phyloP scores from a whole-genome alignment of 1,284 basidiomycete genomes.

The Quambalaria eucalypti region DNA sequence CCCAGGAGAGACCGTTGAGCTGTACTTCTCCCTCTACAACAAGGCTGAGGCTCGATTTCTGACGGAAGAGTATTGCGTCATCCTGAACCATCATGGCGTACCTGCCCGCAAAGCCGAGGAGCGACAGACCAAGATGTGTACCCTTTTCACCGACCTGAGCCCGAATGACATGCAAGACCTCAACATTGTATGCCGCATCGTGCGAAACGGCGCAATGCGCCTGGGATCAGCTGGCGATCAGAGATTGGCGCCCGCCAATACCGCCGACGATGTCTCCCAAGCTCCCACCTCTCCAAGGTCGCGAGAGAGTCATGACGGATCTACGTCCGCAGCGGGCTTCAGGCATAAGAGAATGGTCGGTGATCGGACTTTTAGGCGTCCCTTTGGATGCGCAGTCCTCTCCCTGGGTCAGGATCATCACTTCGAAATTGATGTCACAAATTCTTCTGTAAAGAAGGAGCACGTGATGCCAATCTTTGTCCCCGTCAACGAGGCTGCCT shows the following conservation, averaged over 20 bases:
- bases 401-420: slow-evolving; percentile 61
- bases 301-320: slow-evolving; percentile 42
- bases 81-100: slow-evolving; percentile 84
- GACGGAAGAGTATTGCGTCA: slow-evolving; percentile 83
- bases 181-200: slow-evolving; percentile 61
- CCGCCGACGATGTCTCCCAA: slow-evolving; percentile 47
- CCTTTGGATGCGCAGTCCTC: slow-evolving; percentile 86
- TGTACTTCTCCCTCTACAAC: slow-evolving; percentile 88
- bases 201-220: slow-evolving; percentile 78
- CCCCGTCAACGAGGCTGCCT: slow-evolving; percentile 69
- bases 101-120: slow-evolving; percentile 58
- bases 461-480: slow-evolving; percentile 81
- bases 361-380: slow-evolving; percentile 59
- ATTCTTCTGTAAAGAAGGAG: slow-evolving; percentile 52
- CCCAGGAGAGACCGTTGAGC: slow-evolving; percentile 80
- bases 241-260: slow-evolving; percentile 48
- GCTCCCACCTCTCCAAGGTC: too few species aligned
- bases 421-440: slow-evolving; percentile 56
- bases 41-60: slow-evolving; percentile 72
- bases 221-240: slow-evolving; percentile 51
- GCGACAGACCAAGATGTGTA: slow-evolving; percentile 22
- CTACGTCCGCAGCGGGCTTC: slow-evolving; percentile 51
- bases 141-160: slow-evolving; percentile 76
- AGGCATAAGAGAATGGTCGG: slow-evolving; percentile 23
- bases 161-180: slow-evolving; percentile 64